These are phyloP conservation scores for Anaeramoeba flamelloides DNA, from an alignment of 78 protist species.

Conservation along the genomic window DNA sequence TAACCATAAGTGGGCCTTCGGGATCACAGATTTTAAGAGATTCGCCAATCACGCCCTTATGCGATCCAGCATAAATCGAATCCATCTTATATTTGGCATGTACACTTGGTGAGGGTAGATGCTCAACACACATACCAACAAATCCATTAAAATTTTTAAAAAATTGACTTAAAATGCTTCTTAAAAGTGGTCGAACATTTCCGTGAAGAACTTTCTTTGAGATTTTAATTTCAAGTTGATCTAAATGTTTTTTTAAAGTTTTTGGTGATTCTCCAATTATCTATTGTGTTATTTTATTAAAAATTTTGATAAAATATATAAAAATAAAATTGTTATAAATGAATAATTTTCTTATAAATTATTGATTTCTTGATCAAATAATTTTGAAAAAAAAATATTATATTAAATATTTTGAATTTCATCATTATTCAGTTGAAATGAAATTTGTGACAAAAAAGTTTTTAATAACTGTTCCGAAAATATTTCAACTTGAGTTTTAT, in stretches of 20 bases:
- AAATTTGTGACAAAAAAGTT: too few species aligned
- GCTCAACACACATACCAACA: conserved; percentile 45
- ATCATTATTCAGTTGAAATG: too few species aligned
- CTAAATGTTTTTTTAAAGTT: background rate
- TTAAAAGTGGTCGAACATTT: conserved; percentile 52
- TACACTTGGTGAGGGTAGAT: conserved; percentile 61
- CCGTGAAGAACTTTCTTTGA: conserved; percentile 9
- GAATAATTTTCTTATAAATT: background rate
- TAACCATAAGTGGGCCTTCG: background rate
- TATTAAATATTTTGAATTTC: too few species aligned
- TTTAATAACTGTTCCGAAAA: too few species aligned
- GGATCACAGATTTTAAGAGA: background rate
- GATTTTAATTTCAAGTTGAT: background rate
- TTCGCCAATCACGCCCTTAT: background rate
- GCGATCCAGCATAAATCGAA: background rate
- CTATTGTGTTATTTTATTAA: too few species aligned
- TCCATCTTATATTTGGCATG: conserved; percentile 30
- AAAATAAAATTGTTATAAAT: background rate
- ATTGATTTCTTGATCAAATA: too few species aligned
- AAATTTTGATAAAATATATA: background rate
- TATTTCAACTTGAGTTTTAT: too few species aligned
- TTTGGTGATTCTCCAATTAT: background rate
- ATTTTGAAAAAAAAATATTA: too few species aligned
- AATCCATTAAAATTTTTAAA: conserved; percentile 50
- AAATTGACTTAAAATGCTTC: conserved; percentile 41